Conservation (phyloP, 2,329 filamentous ascomycete genomes). For the Arthroderma sp. region DNA sequence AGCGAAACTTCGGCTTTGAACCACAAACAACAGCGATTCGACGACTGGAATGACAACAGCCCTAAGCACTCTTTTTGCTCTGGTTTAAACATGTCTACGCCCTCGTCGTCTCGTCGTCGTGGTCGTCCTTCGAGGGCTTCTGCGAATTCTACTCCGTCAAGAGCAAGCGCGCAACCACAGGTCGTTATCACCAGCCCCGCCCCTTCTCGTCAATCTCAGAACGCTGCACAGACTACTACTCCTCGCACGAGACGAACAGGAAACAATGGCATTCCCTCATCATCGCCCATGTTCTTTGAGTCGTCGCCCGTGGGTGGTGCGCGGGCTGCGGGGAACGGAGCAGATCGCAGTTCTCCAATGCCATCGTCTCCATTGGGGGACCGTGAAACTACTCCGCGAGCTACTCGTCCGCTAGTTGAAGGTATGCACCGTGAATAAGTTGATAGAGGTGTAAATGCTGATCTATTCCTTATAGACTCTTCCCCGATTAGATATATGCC, state of each 20-base stretch:
- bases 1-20: not conserved
- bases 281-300: constrained; percentile 70
- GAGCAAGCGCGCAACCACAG: constrained; percentile 17
- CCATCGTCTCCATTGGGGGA: constrained; percentile 30
- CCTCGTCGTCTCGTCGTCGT: constrained; percentile 31
- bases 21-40: not conserved
- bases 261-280: constrained; percentile 42
- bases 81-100: constrained; percentile 33
- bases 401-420: constrained; percentile 26
- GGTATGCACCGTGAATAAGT: constrained; percentile 23
- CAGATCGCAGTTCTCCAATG: constrained; percentile 39
- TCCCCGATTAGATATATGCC: constrained; percentile 85
- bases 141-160: constrained; percentile 27
- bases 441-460: constrained; percentile 9
- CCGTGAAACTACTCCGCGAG: constrained; percentile 34
- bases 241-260: constrained; percentile 36
- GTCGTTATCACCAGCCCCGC: constrained; percentile 7
- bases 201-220: constrained; percentile 18
- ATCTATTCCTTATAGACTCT: constrained; percentile 50
- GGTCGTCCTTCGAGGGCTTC: constrained; percentile 31
- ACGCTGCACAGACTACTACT: constrained; percentile 33
- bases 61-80: not conserved
- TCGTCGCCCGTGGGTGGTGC: constrained; percentile 45
- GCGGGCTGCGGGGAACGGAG: constrained; percentile 29
- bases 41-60: not conserved